Evolutionary conservation across 1,284 basidiomycete species (phyloP), one percentile per base, ranked within the genome.

Genomic region (Pseudomicrostroma phylloplanum): DNA sequence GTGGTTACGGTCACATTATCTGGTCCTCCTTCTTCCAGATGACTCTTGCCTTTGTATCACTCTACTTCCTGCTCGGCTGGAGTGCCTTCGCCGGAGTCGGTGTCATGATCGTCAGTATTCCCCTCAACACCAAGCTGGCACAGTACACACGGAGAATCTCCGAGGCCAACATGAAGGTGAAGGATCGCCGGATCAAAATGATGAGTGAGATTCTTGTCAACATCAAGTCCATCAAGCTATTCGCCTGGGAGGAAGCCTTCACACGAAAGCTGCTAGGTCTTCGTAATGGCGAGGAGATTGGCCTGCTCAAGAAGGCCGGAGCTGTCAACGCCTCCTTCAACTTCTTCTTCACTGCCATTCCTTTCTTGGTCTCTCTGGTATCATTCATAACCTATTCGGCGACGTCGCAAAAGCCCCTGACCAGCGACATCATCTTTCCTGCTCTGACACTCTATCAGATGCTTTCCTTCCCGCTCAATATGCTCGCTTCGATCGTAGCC

Each of bases 361-460:
- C 81, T 0, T 82, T 81, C 70, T 82, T 92, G 8, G 91, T 96
- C 39, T 90, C 90, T 41, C 40, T 57, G 1, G 74, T 75, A 13
- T 90, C 91, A 0, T 92, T 96, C 73, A 87, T 90, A 11, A 85
- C 88, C 0, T 92, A 91, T 48, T 88, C 90, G 0, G 76, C 84
- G 21, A 86, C 87, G 0, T 87, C 87, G 1, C 80, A 85, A 1
- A 83, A 79, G 54, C 90, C 92, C 1, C 81, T 97, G 4, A 96
- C 93, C 0, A 86, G 89, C 1, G 91, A 96, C 72, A 83, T 92
- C 65, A 92, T 96, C 71, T 97, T 97, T 84, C 93, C 93, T 2
- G 88, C 91, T 0, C 91, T 97, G 59, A 89, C 91, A 0, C 82
- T 97, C 46, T 97, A 96, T 82, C 89, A 91, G 84, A 84, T 97